Percentiles rank a stretch among this genome's conserved stretches.
Evolutionary conservation across 2,329 filamentous ascomycete genomes (phyloP).

Genomic region (Xylariaceae sp.): DNA sequence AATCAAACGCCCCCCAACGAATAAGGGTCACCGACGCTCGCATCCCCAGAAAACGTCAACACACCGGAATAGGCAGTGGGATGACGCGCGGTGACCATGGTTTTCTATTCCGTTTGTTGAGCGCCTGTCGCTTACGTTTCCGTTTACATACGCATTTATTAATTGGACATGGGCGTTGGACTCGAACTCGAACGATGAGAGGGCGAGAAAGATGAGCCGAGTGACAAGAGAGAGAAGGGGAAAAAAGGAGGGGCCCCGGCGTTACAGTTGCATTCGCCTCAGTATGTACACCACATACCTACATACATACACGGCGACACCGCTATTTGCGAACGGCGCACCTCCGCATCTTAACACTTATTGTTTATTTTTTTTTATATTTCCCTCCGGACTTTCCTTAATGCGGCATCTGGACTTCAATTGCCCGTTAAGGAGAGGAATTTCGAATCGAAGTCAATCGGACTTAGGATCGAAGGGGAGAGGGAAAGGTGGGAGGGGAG

Average conservation of each 20-base stretch:
- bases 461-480: neutral
- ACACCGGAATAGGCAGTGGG: neutral
- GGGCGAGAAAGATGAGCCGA: too few species aligned
- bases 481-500: neutral
- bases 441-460: neutral
- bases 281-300: neutral
- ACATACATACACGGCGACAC: slow-evolving; percentile 3
- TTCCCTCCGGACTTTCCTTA: neutral
- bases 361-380: neutral
- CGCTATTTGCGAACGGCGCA: neutral
- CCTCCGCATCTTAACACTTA: neutral
- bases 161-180: slow-evolving; percentile 19
- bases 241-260: neutral
- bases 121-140: slow-evolving; percentile 5
- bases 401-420: neutral
- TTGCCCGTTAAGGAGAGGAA: neutral
- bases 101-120: neutral
- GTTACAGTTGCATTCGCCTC: slow-evolving; percentile 20
- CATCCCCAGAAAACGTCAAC: neutral
- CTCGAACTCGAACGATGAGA: neutral
- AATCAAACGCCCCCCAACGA: neutral
- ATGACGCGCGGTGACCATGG: neutral
- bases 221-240: neutral
- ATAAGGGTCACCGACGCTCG: neutral
- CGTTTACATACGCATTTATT: slow-evolving; percentile 21